phyloP scores from a whole-genome alignment of 2,329 filamentous ascomycete species.

The Stachybotrys chlorohalonatus region DNA sequence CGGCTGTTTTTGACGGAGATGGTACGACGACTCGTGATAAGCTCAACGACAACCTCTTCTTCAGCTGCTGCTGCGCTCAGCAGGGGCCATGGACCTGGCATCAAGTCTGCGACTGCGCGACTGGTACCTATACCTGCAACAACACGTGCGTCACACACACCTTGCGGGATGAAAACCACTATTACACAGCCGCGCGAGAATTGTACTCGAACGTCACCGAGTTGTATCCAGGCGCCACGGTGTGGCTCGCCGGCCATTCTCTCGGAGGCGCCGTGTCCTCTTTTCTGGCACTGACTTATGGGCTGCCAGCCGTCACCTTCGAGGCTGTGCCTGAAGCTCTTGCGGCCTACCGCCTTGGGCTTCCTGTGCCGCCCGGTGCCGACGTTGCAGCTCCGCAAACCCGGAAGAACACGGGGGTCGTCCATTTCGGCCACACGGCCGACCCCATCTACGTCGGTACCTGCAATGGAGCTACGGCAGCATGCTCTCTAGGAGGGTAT shows the following conservation, averaged over 20 bases:
- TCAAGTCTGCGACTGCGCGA: slow-evolving; percentile 88
- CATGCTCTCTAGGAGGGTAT: slow-evolving; percentile 86
- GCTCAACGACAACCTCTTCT: slow-evolving; percentile 94
- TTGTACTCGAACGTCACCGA: slow-evolving; percentile 89
- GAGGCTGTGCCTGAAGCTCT: slow-evolving; percentile 89
- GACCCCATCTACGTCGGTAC: slow-evolving; percentile 92
- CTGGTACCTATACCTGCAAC: slow-evolving; percentile 81
- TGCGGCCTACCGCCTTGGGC: slow-evolving; percentile 71
- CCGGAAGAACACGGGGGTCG: slow-evolving; percentile 65
- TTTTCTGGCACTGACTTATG: slow-evolving; percentile 85
- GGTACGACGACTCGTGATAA: slow-evolving; percentile 97
- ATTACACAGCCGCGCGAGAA: slow-evolving; percentile 82
- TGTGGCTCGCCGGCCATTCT: slow-evolving; percentile 91
- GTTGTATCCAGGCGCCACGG: slow-evolving; percentile 71
- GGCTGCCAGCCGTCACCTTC: slow-evolving; percentile 83
- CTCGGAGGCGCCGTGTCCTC: slow-evolving; percentile 83
- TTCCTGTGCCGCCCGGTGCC: slow-evolving; percentile 74
- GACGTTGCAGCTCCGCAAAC: slow-evolving; percentile 63
- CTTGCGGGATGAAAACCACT: slow-evolving; percentile 73
- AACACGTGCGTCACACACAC: slow-evolving; percentile 76
- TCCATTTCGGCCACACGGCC: slow-evolving; percentile 90
- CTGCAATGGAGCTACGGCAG: slow-evolving; percentile 82
- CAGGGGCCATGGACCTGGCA: slow-evolving; percentile 85
- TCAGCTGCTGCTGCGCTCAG: slow-evolving; percentile 94
- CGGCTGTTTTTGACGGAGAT: slow-evolving; percentile 90